Evolutionary conservation across 192 early-diverging fungal genomes (phyloP), one percentile per base, ranked within the genome.

Genomic region (Coemansia sp.): DNA sequence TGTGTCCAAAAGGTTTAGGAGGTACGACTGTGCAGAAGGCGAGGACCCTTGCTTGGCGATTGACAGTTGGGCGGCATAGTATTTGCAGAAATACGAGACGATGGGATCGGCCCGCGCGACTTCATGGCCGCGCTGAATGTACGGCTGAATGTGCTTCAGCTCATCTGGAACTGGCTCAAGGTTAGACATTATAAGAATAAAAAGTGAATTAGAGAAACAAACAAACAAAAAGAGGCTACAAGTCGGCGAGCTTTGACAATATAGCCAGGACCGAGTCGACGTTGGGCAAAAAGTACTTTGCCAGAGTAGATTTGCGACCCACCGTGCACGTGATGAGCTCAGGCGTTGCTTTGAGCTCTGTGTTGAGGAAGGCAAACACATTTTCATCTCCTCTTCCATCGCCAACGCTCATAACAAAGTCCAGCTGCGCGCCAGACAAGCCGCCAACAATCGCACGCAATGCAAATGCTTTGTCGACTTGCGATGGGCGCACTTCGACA

Each of bases 361-460:
- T 23, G 4, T 65, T 56, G 5, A 87, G 70, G 14, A 85, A 87
- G 1, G 71, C 23, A 60, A 99, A 99, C 19, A 98, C 85, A n/a
- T 86, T 87, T 75, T 99, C 98, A 76, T 99, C 98, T 11, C 93
- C 91, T 68, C 93, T 92, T 11, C 96, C 95, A 65, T 99, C 95
- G 59, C 98, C 98, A 19, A 98, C 73, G 56, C 89, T 94, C 56
- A 96, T 71, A 49, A 93, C 49, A 66, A 78, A 75, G 62, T 45
- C 81, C 19, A 73, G 45, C 6, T 76, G 60, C 53, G 74, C 15
- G 19, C 15, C 39, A 8, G 23, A 72, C 38, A 94, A 72, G 66
- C 97, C 95, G 66, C 84, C 85, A 51, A 98, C 64, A 52, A 99
- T 97, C 5, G 92, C 86, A 23, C 92, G 85, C 0, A 93, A 90